Evolutionary conservation across 2,329 filamentous ascomycete species (phyloP).

Genomic region (Metarhizium guizhouense): DNA sequence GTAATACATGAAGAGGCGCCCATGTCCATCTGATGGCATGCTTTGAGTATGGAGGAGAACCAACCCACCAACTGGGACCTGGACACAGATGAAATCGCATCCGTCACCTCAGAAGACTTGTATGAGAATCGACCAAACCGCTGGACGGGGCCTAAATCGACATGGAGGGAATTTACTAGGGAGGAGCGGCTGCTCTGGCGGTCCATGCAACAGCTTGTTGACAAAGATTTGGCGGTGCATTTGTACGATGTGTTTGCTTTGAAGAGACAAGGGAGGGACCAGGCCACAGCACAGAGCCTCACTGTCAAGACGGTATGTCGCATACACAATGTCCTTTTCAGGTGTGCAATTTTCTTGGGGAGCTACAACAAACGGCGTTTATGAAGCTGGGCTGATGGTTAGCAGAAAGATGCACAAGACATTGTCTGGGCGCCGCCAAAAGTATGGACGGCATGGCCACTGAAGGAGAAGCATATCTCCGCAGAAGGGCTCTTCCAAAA

Average conservation of each 20-base stretch:
- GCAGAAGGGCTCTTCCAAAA: constrained; percentile 40
- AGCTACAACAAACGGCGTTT: not conserved
- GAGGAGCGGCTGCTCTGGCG: constrained; percentile 53
- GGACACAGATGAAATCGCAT: constrained; percentile 37
- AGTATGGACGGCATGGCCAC: constrained; percentile 79
- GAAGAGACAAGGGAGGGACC: constrained; percentile 32
- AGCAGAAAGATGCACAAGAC: constrained; percentile 20
- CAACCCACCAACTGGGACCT: constrained; percentile 26
- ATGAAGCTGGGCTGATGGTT: not conserved
- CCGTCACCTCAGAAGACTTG: constrained; percentile 37
- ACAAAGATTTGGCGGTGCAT: constrained; percentile 63
- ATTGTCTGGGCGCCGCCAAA: constrained; percentile 43
- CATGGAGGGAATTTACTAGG: constrained; percentile 56
- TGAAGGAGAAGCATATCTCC: constrained; percentile 54
- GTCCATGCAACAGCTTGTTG: constrained; percentile 53
- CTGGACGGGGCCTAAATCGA: constrained; percentile 57
- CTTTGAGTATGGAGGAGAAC: not conserved
- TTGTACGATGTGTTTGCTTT: constrained; percentile 70
- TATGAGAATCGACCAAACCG: constrained; percentile 54
- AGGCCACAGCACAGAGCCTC: constrained; percentile 18
- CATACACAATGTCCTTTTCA: not conserved
- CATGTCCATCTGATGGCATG: not conserved
- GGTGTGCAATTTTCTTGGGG: not conserved
- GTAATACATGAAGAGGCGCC: not conserved
- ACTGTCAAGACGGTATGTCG: constrained; percentile 17